Base-by-base conservation (phyloP, 768 basidiomycete genomes). In the Coprinellus micaceus region DNA sequence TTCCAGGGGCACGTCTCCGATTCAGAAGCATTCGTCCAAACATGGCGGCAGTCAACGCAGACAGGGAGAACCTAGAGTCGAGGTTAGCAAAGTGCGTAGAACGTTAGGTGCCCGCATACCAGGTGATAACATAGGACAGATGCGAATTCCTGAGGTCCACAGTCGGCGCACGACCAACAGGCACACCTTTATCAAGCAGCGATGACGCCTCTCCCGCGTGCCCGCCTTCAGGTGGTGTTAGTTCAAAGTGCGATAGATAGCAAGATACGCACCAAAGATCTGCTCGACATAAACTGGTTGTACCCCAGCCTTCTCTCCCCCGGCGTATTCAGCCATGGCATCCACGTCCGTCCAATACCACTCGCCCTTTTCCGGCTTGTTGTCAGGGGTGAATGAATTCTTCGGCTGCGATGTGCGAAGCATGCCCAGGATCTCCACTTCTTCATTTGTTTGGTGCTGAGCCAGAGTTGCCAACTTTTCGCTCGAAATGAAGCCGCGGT, bases 291-390 rank as follows among this genome's bases (percentile, higher is more conserved):
- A 83, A 0, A 98, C 93, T 29, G 92, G 89, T 64, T 96, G 94
- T 1, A 96, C 87, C 41, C 79, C 76, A 19, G 81, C 82, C 5
- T 73, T 67, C 55, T 85, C 82, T 1, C 91, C 93, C 15, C 93
- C 94, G 17, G 84, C 86, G 60, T 78, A 80, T 49, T 86, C 77
- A 6, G 88, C 84, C 85, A 99, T 93, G 24, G 83, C 80, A 17
- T 82, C 79, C 5, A 94, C 79, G 67, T 98, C 93, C 19, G 83
- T 82, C 90, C 94, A 99, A 64, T 91, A 93, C 95, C 96, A 99
- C 68, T 85, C 82, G 11, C 88, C 87, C 51, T 82, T 78, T 45
- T 80, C 79, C 0, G 90, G 88, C 41, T 83, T 78, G 67, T 99
- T 99, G 51, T 92, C 86, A 17, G 95, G 95, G 2, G 93, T 95